Evolutionary conservation across 2,329 filamentous ascomycete species (phyloP).

Genomic region (Aspergillus floridensis): DNA sequence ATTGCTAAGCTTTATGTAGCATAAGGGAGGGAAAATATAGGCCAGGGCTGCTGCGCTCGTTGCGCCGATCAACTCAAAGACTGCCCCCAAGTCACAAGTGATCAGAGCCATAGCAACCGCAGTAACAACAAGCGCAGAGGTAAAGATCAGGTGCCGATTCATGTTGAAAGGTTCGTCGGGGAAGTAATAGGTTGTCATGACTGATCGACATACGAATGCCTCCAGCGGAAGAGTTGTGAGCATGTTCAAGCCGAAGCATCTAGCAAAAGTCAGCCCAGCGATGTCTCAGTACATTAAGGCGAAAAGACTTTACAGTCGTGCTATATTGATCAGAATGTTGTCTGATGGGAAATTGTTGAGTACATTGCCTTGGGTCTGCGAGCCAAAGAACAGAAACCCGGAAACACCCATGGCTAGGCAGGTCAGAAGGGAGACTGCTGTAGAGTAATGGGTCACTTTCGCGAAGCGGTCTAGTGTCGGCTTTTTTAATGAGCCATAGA

Average conservation of each 20-base stretch:
- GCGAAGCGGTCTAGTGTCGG: conserved; percentile 95
- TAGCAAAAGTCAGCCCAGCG: conserved; percentile 28
- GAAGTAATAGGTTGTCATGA: conserved; percentile 85
- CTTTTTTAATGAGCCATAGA: conserved; percentile 91
- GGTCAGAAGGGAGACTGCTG: conserved; percentile 82
- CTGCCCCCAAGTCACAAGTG: conserved; percentile 88
- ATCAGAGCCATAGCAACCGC: conserved; percentile 76
- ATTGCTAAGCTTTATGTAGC: conserved; percentile 89
- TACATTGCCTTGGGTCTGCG: conserved; percentile 88
- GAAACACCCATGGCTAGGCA: conserved; percentile 84
- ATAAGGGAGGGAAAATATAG: conserved; percentile 91
- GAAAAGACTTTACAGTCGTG: conserved; percentile 61
- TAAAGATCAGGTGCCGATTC: conserved; percentile 82
- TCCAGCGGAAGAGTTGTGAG: conserved; percentile 93
- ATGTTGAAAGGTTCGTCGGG: conserved; percentile 73
- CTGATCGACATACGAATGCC: conserved; percentile 94
- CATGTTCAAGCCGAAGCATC: conserved; percentile 97
- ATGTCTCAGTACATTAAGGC: neutral
- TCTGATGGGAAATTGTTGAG: conserved; percentile 94
- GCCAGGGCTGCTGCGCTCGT: conserved; percentile 92
- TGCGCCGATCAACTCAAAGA: conserved; percentile 94
- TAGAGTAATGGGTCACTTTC: conserved; percentile 90
- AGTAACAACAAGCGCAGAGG: conserved; percentile 73
- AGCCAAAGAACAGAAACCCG: conserved; percentile 90
- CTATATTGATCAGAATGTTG: conserved; percentile 91